Base-by-base conservation (phyloP, 2,329 filamentous ascomycete genomes). In the Colletotrichum sp. region DNA sequence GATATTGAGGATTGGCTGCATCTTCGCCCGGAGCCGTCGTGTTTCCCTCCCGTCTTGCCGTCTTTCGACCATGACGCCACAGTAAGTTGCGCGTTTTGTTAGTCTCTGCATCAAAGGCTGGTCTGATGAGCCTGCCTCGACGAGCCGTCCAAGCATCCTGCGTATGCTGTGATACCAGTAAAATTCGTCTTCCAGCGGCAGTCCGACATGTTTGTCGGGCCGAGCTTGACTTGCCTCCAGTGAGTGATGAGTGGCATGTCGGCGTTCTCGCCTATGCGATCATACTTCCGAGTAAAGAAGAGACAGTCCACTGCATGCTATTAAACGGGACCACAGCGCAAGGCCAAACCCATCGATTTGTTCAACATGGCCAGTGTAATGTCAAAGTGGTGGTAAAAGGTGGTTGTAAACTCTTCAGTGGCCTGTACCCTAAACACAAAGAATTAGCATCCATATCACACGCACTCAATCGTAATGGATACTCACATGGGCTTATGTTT, bases 321-420 rank as follows among this genome's bases (percentile, higher is more conserved):
- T 22, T 22, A 52, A 60, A 59, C 9, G 9, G 22, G 60, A 36
- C 59, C 55, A 86, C 82, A 91, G 75, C 90, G 88, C 74, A 93
- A 82, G 81, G 93, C 94, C 57, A 95, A 81, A 1, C 90, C 90
- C 92, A 96, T 93, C 8, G 89, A 92, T 81, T 93, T 91, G 81
- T 96, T 96, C 71, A 96, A 86, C 93, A 94, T 94, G 22, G 88
- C 89, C 64, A 96, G 82, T 9, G 93, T 95, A 85, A 90, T 90
- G 70, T 95, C 90, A 81, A 94, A 95, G 79, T 93, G 90, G 63
- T 88, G 86, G 81, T 89, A 93, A 8, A 88, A 84, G 66, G 81
- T 80, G 28, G 76, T 64, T 34, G 79, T 76, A 57, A 81, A 77
- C 52, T 79, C 60, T 55, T 77, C 77, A 39, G 32, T 68, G 24